phyloP scores from a whole-genome alignment of 1,139 yeast genomes.

The Pichia sp. region DNA sequence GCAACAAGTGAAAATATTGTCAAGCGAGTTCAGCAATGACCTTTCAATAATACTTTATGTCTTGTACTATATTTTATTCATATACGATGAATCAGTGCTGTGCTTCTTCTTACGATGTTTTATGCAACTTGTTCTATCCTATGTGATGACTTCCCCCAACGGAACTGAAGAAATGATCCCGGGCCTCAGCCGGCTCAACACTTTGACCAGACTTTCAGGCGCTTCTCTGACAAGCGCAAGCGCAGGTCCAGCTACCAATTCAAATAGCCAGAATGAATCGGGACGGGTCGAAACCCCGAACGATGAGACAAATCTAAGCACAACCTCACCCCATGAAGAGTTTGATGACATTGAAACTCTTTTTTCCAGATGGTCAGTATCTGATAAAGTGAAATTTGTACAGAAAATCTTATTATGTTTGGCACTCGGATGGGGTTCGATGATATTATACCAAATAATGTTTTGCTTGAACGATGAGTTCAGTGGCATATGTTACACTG shows the following conservation, averaged over 20 bases:
- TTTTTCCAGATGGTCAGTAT: slow-evolving; percentile 7
- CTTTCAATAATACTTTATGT: slow-evolving; percentile 6
- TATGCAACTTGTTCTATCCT: slow-evolving; percentile 10
- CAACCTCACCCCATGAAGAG: not conserved
- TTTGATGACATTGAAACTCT: slow-evolving; percentile 4
- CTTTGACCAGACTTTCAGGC: slow-evolving; percentile 3
- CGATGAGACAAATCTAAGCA: not conserved
- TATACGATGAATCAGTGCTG: slow-evolving; percentile 16
- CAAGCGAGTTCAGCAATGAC: slow-evolving; percentile 9
- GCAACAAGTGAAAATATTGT: slow-evolving; percentile 9
- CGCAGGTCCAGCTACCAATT: not conserved
- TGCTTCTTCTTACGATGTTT: slow-evolving; percentile 11
- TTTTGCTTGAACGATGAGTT: slow-evolving; percentile 19
- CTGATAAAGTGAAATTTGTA: slow-evolving; percentile 9
- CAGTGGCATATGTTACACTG: slow-evolving; percentile 4
- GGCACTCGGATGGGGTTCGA: slow-evolving; percentile 17
- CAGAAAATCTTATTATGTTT: slow-evolving; percentile 15
- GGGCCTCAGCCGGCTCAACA: slow-evolving; percentile 7
- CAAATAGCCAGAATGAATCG: not conserved
- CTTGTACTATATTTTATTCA: slow-evolving; percentile 10
- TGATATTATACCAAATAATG: slow-evolving; percentile 29
- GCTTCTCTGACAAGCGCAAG: not conserved
- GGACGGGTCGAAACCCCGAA: not conserved
- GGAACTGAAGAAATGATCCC: slow-evolving; percentile 6
- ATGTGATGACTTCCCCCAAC: slow-evolving; percentile 7